phyloP scores from a whole-genome alignment of 139 green algal species.

The Pseudopediastrum boryanum region DNA sequence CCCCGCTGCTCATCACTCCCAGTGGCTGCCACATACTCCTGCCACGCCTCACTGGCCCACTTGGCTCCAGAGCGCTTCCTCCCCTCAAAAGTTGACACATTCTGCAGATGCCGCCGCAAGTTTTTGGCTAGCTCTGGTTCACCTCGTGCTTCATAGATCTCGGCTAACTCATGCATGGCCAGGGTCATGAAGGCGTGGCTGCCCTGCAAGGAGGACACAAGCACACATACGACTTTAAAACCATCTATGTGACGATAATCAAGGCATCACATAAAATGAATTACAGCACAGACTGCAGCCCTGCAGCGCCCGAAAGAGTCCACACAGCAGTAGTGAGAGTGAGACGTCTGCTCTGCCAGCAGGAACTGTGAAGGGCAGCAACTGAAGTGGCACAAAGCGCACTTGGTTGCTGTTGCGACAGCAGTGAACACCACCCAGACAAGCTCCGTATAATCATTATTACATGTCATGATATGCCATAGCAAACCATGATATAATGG shows the following conservation, averaged over 20 bases:
- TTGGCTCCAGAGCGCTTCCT: neutral
- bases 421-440: no score
- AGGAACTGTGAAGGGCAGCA: no score
- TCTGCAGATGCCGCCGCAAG: slow-evolving; percentile 20
- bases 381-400: no score
- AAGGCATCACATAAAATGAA: no score
- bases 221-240: neutral
- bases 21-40: neutral
- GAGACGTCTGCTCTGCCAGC: no score
- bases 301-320: no score
- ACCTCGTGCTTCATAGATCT: slow-evolving; percentile 12
- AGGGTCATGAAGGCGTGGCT: neutral
- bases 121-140: slow-evolving; percentile 1
- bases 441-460: no score
- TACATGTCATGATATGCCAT: no score
- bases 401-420: no score
- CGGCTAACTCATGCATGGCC: slow-evolving; percentile 17
- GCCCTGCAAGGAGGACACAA: neutral
- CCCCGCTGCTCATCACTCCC: neutral
- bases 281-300: neutral
- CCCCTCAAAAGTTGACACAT: neutral
- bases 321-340: no score
- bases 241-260: neutral
- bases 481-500: no score
- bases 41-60: slow-evolving; percentile 11